These are phyloP conservation scores for Penicillium sp. DNA, from an alignment of 2,329 filamentous ascomycete species.

Conservation along the genomic window DNA sequence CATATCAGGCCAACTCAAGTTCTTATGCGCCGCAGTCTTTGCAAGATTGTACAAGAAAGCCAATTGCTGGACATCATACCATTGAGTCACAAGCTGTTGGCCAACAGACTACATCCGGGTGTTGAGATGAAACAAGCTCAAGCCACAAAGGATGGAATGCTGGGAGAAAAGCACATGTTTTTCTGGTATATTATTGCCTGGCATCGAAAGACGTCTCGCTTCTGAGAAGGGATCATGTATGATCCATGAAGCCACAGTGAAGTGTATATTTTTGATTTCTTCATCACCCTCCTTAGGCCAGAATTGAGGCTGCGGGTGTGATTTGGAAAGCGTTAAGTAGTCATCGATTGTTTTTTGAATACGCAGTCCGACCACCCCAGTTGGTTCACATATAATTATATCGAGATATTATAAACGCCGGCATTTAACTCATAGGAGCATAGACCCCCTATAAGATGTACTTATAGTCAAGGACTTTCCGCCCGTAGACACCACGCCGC, in stretches of 20 bases:
- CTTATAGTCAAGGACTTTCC: neutral
- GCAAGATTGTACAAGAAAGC: slow-evolving; percentile 33
- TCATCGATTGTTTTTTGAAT: no score
- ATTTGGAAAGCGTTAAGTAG: no score
- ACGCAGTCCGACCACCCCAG: no score
- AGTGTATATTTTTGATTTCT: no score
- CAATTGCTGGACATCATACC: slow-evolving; percentile 32
- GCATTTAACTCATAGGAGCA: neutral
- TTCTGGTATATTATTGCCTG: no score
- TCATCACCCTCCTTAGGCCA: no score
- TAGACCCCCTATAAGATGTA: neutral
- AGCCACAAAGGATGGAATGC: slow-evolving; percentile 28
- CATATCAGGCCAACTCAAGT: slow-evolving; percentile 33
- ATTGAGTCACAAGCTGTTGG: slow-evolving; percentile 28
- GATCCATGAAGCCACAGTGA: no score
- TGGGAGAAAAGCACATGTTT: slow-evolving; percentile 29
- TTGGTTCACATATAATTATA: neutral
- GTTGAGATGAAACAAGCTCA: slow-evolving; percentile 29
- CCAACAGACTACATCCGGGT: slow-evolving; percentile 28
- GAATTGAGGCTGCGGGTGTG: no score
- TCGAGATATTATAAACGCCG: neutral
- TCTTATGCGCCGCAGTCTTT: slow-evolving; percentile 10
- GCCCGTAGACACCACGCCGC: neutral
- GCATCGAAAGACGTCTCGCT: no score
- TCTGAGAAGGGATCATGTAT: no score